phyloP scores from a whole-genome alignment of 2,329 filamentous ascomycete species.

The Penicillium brevicompactum region DNA sequence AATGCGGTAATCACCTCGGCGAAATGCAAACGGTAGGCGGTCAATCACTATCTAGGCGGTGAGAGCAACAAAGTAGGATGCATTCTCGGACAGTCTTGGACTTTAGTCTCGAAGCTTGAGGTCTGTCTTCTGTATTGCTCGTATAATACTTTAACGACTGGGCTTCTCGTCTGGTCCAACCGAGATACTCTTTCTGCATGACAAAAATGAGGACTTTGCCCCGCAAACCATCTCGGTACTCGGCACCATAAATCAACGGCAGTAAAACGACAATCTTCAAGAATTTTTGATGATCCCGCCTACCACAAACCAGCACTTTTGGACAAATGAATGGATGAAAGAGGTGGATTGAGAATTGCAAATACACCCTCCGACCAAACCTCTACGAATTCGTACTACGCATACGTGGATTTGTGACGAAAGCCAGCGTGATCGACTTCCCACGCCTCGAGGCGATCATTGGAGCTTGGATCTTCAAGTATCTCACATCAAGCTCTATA shows the following conservation, averaged over 20 bases:
- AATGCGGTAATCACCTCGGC: slow-evolving; percentile 15
- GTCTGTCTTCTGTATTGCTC: too few relatives aligned
- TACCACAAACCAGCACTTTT: slow-evolving; percentile 49
- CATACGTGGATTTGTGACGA: too few relatives aligned
- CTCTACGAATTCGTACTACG: too few relatives aligned
- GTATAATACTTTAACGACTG: too few relatives aligned
- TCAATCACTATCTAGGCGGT: too few relatives aligned
- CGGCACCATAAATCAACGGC: slow-evolving; percentile 3
- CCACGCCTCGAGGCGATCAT: too few relatives aligned
- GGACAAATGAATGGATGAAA: slow-evolving; percentile 23
- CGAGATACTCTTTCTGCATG: not conserved
- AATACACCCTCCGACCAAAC: not conserved
- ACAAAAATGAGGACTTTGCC: not conserved
- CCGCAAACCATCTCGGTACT: slow-evolving; percentile 9
- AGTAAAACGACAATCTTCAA: slow-evolving; percentile 9
- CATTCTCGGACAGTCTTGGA: too few relatives aligned
- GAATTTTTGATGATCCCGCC: slow-evolving; percentile 38
- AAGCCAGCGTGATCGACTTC: too few relatives aligned
- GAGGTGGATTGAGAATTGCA: slow-evolving; percentile 1
- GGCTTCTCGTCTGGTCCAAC: too few relatives aligned
- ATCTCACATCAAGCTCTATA: not conserved
- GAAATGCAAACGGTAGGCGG: not conserved
- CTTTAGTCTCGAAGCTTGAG: too few relatives aligned
- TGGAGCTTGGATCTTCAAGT: too few relatives aligned
- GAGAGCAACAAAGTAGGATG: too few relatives aligned